Evolutionary conservation across 2,329 filamentous ascomycete genomes (phyloP), one percentile per base, ranked within the genome.

Genomic region (Cercospora citrullina): DNA sequence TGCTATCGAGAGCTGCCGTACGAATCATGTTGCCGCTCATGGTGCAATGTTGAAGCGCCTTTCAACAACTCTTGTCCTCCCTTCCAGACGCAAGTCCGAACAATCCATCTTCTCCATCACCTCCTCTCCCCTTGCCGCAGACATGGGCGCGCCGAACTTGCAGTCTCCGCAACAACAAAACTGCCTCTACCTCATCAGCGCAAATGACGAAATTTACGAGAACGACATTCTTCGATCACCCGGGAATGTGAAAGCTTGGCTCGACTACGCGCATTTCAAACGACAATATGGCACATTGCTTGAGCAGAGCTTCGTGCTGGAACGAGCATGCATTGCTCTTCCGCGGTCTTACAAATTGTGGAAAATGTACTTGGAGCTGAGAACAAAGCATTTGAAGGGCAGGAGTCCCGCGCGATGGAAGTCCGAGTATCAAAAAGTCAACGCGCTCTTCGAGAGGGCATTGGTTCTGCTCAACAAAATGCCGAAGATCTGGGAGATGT

Each of bases 401-500:
- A 88, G 94, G 73, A 98, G 97, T 79, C 89, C 94, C 12, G 91
- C 92, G 65, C 86, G 89, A 66, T 93, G 91, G 79, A 88, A 88
- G 63, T 83, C 87, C 68, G 94, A 99, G 77, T 98, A 91, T 81
- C 87, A 89, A 77, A 99, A 98, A 81, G 93, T 98, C 78, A 99
- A 99, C 79, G 87, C 92, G 64, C 87, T 98, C 48, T 99, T 97
- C 78, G 95, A 99, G 82, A 88, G 92, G 74, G 94, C 95, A 3
- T 83, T 99, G 62, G 92, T 97, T 67, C 85, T 99, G 48, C 87
- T 99, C 70, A 97, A 99, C 82, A 99, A 99, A 82, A 99, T 99
- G 95, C 95, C 96, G 26, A 88, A 89, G 73, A 95, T 99, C 77
- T 99, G 95, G 96, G 94, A 97, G 79, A 92, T 98, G 89, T 99